phyloP scores from a whole-genome alignment of 805 yeast species.

The Suhomyces xylopsoci region DNA sequence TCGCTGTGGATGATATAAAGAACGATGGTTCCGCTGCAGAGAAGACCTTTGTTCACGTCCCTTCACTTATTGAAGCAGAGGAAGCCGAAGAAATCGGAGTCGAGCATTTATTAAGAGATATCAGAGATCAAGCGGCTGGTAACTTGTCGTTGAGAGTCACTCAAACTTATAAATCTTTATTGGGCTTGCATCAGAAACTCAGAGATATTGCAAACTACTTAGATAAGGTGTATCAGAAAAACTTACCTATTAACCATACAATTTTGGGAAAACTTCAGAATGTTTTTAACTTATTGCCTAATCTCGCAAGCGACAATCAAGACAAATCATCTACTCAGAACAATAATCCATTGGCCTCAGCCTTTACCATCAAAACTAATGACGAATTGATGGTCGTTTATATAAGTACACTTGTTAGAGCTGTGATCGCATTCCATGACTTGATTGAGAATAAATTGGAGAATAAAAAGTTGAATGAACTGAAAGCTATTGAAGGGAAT shows the following conservation, averaged over 20 bases:
- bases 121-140: slow-evolving; percentile 96
- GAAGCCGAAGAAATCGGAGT: slow-evolving; percentile 99
- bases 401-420: slow-evolving; percentile 82
- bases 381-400: slow-evolving; percentile 95
- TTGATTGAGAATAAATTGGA: slow-evolving; percentile 93
- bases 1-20: slow-evolving; percentile 91
- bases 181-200: slow-evolving; percentile 79
- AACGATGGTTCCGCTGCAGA: slow-evolving; percentile 94
- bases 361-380: slow-evolving; percentile 89
- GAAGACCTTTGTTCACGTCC: slow-evolving; percentile 88
- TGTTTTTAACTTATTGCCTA: slow-evolving; percentile 89
- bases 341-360: slow-evolving; percentile 61
- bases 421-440: slow-evolving; percentile 95
- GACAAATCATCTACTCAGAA: slow-evolving; percentile 17
- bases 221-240: slow-evolving; percentile 64
- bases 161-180: slow-evolving; percentile 81
- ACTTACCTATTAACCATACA: slow-evolving; percentile 83
- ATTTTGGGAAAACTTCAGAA: slow-evolving; percentile 92
- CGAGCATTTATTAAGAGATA: slow-evolving; percentile 90
- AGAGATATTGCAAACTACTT: slow-evolving; percentile 75
- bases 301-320: slow-evolving; percentile 41
- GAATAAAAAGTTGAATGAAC: slow-evolving; percentile 47
- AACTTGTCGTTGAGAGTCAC: slow-evolving; percentile 82
- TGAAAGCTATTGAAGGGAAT: slow-evolving; percentile 8
- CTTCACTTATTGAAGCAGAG: slow-evolving; percentile 91